Evolutionary conservation across 2,329 filamentous ascomycete genomes (phyloP).

Genomic region (Aspergillus amoenus): DNA sequence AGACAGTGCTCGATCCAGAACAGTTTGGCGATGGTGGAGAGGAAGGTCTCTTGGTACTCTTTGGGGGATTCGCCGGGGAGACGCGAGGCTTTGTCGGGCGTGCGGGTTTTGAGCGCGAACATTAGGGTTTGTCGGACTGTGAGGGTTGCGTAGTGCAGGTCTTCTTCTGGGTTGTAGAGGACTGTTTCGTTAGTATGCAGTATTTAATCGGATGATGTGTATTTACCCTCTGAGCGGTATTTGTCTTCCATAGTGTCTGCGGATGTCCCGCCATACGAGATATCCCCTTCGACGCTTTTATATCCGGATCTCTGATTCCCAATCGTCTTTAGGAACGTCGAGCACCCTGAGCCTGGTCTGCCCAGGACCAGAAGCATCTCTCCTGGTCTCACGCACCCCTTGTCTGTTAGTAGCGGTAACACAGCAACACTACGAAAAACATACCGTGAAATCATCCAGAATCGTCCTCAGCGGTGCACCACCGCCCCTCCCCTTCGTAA

Average conservation of each 20-base stretch:
- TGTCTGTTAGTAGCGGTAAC: not conserved
- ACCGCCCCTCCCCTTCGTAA: conserved; percentile 30
- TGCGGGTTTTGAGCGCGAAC: conserved; percentile 69
- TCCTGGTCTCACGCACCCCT: conserved; percentile 43
- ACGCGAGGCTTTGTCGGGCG: conserved; percentile 61
- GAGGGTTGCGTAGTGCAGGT: conserved; percentile 75
- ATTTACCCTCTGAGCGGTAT: conserved; percentile 44
- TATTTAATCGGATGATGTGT: not conserved
- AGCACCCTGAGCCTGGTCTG: conserved; percentile 57
- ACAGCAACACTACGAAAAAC: not conserved
- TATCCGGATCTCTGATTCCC: conserved; percentile 66
- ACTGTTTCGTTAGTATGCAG: conserved; percentile 33
- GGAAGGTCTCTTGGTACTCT: conserved; percentile 62
- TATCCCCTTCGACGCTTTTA: conserved; percentile 56
- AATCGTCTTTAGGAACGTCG: conserved; percentile 81
- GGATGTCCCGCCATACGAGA: conserved; percentile 57
- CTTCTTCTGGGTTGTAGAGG: conserved; percentile 75
- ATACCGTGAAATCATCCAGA: conserved; percentile 59
- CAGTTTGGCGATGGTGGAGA: conserved; percentile 67
- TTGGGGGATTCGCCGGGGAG: conserved; percentile 61
- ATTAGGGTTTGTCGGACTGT: conserved; percentile 72
- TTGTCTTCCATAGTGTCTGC: conserved; percentile 52
- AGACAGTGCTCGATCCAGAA: conserved; percentile 72
- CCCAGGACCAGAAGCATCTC: conserved; percentile 44
- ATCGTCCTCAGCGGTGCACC: conserved; percentile 61